Evolutionary conservation across 2,329 filamentous ascomycete species (phyloP).

Genomic region (Alternaria ventricosa): DNA sequence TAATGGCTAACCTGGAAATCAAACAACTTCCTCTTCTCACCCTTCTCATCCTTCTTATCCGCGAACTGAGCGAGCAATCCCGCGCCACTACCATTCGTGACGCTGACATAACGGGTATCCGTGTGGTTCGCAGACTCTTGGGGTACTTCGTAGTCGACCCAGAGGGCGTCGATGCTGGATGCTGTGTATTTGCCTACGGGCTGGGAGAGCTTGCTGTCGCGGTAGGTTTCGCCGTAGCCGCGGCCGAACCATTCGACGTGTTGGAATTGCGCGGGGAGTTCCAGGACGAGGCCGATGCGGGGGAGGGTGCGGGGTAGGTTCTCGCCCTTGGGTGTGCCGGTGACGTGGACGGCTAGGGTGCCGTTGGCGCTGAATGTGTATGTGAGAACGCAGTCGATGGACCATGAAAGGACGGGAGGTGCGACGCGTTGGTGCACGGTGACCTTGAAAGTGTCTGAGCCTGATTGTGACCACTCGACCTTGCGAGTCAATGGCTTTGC

Average conservation of each 20-base stretch:
- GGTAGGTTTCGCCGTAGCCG: conserved; percentile 70
- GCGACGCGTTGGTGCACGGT: conserved; percentile 59
- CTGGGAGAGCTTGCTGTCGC: conserved; percentile 69
- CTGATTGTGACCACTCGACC: conserved; percentile 46
- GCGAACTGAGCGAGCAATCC: conserved; percentile 40
- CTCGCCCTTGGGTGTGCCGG: conserved; percentile 55
- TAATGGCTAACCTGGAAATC: conserved; percentile 65
- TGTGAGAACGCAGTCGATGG: conserved; percentile 49
- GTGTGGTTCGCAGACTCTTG: conserved; percentile 72
- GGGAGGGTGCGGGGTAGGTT: conserved; percentile 63
- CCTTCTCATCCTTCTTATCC: conserved; percentile 14
- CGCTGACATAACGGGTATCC: conserved; percentile 63
- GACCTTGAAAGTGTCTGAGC: conserved; percentile 40
- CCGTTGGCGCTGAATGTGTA: conserved; percentile 61
- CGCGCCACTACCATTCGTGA: conserved; percentile 18
- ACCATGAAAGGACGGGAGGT: conserved; percentile 67
- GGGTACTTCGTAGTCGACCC: conserved; percentile 68
- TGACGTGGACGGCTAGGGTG: conserved; percentile 55
- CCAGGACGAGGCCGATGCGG: conserved; percentile 66
- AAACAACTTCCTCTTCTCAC: conserved; percentile 25
- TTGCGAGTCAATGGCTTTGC: conserved; percentile 36
- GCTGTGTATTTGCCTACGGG: conserved; percentile 58
- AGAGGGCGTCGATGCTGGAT: conserved; percentile 57
- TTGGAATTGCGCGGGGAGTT: conserved; percentile 56
- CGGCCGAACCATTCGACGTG: conserved; percentile 66